Conservation (phyloP, 2,329 filamentous ascomycete species). For the Pseudocercospora eumusae region DNA sequence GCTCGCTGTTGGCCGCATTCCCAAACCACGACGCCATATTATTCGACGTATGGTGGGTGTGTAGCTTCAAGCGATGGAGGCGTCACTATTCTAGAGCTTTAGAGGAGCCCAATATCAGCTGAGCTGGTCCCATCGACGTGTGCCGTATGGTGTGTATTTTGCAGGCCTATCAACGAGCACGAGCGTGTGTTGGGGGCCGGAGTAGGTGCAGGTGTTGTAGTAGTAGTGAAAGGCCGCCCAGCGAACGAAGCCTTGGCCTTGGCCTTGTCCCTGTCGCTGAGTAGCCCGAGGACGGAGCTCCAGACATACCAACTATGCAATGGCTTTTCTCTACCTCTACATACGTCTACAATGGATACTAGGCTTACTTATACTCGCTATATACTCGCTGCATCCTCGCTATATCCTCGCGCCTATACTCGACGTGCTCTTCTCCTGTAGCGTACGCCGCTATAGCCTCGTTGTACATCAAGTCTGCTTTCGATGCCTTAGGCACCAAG, state of each 20-base stretch:
- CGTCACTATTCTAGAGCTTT: not conserved
- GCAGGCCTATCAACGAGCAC: not conserved
- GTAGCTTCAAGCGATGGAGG: not conserved
- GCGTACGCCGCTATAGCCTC: no score
- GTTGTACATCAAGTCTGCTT: no score
- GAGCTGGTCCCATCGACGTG: not conserved
- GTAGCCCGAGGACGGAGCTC: no score
- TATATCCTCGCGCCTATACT: no score
- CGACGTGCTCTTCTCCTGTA: no score
- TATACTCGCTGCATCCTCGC: no score
- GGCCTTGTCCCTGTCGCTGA: no score
- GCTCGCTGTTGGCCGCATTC: conserved; percentile 74
- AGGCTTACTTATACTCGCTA: no score
- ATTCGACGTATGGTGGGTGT: not conserved
- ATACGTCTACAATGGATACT: no score
- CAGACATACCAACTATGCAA: no score
- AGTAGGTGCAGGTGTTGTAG: not conserved
- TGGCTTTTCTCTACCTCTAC: no score
- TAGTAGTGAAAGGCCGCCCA: not conserved
- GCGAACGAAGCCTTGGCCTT: not conserved
- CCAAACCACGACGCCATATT: conserved; percentile 94
- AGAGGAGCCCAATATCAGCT: not conserved
- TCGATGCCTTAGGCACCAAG: no score
- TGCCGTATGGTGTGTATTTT: not conserved
- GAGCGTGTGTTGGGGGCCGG: not conserved